Conservation (phyloP, 129 eudicot genomes). For the Artemisia annua region DNA sequence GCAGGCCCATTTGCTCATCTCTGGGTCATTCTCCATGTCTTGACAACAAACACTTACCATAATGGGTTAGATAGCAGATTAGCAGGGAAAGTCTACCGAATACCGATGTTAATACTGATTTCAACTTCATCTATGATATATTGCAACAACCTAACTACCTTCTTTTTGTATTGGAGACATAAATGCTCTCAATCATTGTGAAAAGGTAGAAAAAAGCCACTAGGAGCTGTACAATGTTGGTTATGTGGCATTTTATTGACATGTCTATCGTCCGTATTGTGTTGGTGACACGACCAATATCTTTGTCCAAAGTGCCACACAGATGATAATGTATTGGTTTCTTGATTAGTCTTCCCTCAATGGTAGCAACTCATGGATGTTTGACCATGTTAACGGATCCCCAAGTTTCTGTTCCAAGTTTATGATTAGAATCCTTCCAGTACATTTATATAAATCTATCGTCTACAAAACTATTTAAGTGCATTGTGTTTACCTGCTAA, state of each 20-base stretch:
- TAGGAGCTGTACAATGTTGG: slow-evolving; percentile 31
- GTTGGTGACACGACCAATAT: slow-evolving; percentile 10
- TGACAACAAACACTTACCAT: too few species aligned
- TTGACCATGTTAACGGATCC: slow-evolving; percentile 10
- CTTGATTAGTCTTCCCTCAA: slow-evolving; percentile 24
- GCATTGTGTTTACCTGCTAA: slow-evolving; percentile 42
- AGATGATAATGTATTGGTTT: slow-evolving; percentile 10
- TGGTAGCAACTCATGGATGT: not conserved
- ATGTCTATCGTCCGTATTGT: slow-evolving; percentile 14
- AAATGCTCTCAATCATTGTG: slow-evolving; percentile 13
- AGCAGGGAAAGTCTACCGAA: too few species aligned
- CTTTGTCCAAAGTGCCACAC: not conserved
- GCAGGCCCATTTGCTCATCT: too few species aligned
- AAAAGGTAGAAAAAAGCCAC: slow-evolving; percentile 16
- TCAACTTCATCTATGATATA: too few species aligned
- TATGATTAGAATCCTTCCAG: slow-evolving; percentile 6
- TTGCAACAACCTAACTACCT: slow-evolving; percentile 3
- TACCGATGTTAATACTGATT: too few species aligned
- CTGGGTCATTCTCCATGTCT: too few species aligned
- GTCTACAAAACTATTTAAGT: not conserved
- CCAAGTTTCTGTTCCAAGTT: slow-evolving; percentile 31
- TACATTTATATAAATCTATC: not conserved
- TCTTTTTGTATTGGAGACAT: slow-evolving; percentile 15
- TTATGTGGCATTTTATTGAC: slow-evolving; percentile 28
- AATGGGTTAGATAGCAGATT: too few species aligned